Conservation (phyloP, 805 yeast genomes). For the Metschnikowia sp. region DNA sequence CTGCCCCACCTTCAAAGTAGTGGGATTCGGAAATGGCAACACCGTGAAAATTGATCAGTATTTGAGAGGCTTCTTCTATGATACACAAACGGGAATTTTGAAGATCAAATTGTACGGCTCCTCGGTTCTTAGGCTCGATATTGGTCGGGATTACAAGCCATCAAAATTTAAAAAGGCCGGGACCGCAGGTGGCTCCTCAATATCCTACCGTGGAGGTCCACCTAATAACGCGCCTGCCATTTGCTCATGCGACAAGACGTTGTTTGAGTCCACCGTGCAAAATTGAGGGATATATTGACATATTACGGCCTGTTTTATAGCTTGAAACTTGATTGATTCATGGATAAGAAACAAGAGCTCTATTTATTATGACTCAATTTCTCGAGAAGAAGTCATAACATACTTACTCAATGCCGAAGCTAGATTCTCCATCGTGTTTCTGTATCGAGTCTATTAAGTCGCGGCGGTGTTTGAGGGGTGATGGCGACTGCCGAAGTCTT, state of each 20-base stretch:
- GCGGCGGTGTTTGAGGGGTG: neutral
- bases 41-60: neutral
- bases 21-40: slow-evolving; percentile 10
- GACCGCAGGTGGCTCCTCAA: neutral
- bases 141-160: slow-evolving; percentile 7
- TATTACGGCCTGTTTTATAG: neutral
- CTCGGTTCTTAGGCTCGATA: neutral
- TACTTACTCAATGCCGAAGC: neutral
- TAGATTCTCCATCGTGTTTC: neutral
- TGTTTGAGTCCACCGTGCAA: neutral
- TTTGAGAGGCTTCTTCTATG: slow-evolving; percentile 3
- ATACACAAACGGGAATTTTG: slow-evolving; percentile 6
- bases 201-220: neutral
- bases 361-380: too few species aligned
- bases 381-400: neutral
- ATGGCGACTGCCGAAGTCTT: neutral
- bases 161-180: neutral
- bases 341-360: neutral
- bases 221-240: neutral
- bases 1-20: slow-evolving; percentile 3
- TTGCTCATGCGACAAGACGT: neutral
- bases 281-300: too few species aligned
- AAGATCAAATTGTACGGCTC: slow-evolving; percentile 1
- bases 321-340: neutral
- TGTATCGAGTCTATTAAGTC: neutral